phyloP scores from a whole-genome alignment of 2,329 filamentous ascomycete genomes.

The Colletotrichum gigasporum region DNA sequence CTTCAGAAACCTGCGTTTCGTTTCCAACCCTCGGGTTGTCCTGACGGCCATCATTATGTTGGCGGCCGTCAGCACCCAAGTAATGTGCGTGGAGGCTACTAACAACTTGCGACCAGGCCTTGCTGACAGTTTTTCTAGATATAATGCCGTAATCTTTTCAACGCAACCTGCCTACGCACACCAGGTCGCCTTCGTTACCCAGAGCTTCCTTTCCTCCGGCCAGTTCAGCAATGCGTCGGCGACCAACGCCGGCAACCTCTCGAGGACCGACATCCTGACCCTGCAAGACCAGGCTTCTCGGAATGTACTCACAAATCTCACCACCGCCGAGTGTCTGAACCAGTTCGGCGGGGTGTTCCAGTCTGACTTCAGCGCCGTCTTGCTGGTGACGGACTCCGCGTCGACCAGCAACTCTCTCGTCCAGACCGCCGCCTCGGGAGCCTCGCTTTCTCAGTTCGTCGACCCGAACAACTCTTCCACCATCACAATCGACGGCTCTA shows the following conservation, averaged over 20 bases:
- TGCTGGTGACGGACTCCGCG: slow-evolving; percentile 42
- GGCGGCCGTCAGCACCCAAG: slow-evolving; percentile 54
- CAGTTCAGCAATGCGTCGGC: slow-evolving; percentile 45
- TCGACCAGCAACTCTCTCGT: slow-evolving; percentile 43
- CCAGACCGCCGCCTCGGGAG: slow-evolving; percentile 41
- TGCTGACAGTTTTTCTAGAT: slow-evolving; percentile 45
- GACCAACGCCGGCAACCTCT: slow-evolving; percentile 46
- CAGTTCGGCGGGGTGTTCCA: slow-evolving; percentile 44
- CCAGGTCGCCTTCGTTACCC: slow-evolving; percentile 46
- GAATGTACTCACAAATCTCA: slow-evolving; percentile 42
- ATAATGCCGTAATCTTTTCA: slow-evolving; percentile 61
- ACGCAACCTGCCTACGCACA: slow-evolving; percentile 45
- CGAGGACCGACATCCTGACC: slow-evolving; percentile 42
- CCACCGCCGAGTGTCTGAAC: slow-evolving; percentile 41
- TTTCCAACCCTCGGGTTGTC: slow-evolving; percentile 50
- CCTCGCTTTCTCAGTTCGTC: slow-evolving; percentile 32
- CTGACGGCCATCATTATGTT: slow-evolving; percentile 51
- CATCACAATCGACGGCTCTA: slow-evolving; percentile 35
- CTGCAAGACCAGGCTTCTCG: slow-evolving; percentile 46
- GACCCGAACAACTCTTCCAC: slow-evolving; percentile 17
- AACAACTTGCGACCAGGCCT: background rate
- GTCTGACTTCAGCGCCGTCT: slow-evolving; percentile 42
- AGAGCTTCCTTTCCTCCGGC: slow-evolving; percentile 46
- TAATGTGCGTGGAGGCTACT: slow-evolving; percentile 53
- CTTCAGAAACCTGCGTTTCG: slow-evolving; percentile 56